phyloP scores from a whole-genome alignment of 495 filamentous ascomycete genomes.

The Aspergillus diversus region DNA sequence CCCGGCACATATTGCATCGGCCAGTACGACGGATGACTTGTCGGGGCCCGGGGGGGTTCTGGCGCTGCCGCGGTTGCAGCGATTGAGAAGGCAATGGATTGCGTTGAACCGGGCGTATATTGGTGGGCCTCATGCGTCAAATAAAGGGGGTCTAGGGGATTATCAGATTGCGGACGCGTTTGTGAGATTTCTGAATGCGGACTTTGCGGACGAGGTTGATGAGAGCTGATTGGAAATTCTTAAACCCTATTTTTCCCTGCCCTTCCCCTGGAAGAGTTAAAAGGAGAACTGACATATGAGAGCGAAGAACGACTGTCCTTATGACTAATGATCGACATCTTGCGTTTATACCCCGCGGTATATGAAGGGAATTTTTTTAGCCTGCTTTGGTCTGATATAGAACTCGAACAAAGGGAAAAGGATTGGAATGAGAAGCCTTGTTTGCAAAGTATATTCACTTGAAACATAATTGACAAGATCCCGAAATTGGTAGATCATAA shows the following conservation, averaged over 20 bases:
- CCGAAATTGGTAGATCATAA: constrained; percentile 8
- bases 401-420: background rate
- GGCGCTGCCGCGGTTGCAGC: constrained; percentile 76
- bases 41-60: constrained; percentile 55
- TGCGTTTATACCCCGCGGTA: background rate
- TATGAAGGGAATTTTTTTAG: background rate
- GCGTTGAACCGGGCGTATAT: constrained; percentile 64
- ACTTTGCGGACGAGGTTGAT: constrained; percentile 36
- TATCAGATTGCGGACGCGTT: constrained; percentile 50
- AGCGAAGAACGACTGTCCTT: background rate
- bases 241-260: background rate
- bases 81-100: constrained; percentile 85
- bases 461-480: background rate
- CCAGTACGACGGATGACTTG: constrained; percentile 47
- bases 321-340: constrained; percentile 12
- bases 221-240: constrained; percentile 12
- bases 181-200: constrained; percentile 52
- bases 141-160: constrained; percentile 31
- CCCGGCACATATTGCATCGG: constrained; percentile 52
- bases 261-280: background rate
- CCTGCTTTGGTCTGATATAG: too few relatives aligned
- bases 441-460: background rate
- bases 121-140: constrained; percentile 34
- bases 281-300: background rate
- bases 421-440: background rate